phyloP scores from a whole-genome alignment of 306 rosid genomes.

The Lathyrus tuberosus region DNA sequence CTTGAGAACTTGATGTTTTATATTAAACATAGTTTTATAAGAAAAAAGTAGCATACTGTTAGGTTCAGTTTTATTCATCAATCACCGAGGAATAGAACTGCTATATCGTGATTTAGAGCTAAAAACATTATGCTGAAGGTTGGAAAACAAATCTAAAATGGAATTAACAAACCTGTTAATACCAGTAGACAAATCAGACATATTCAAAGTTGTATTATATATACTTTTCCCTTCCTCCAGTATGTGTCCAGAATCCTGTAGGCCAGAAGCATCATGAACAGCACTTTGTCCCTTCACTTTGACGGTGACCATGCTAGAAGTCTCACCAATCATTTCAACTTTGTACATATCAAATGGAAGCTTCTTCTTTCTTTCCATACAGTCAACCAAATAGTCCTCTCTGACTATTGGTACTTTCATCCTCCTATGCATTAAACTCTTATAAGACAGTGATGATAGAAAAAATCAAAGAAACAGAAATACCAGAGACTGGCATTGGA shows the following conservation, averaged over 20 bases:
- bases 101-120: conserved; percentile 8
- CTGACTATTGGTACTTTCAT: conserved; percentile 87
- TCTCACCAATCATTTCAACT: conserved; percentile 67
- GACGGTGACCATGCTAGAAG: conserved; percentile 86
- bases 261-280: conserved; percentile 86
- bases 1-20: conserved; percentile 13
- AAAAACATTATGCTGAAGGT: conserved; percentile 25
- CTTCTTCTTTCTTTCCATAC: conserved; percentile 73
- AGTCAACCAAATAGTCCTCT: conserved; percentile 86
- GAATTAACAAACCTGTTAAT: conserved; percentile 66
- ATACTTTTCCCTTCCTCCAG: conserved; percentile 89
- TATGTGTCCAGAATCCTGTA: conserved; percentile 90
- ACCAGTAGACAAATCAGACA: conserved; percentile 93
- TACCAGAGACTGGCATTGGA: conserved; percentile 35
- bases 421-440: conserved; percentile 61
- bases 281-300: conserved; percentile 95
- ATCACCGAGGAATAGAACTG: conserved; percentile 17
- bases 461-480: conserved; percentile 30
- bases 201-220: conserved; percentile 83
- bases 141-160: conserved; percentile 25
- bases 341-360: conserved; percentile 80
- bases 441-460: conserved; percentile 29
- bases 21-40: conserved; percentile 18
- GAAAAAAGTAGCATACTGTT: conserved; percentile 30
- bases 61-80: conserved; percentile 28